A percentile compares a stretch with the other conserved stretches of the same genome.
These are phyloP conservation scores for Saccharomyces hybrid DNA, from an alignment of 1,139 yeast genomes.

Conservation along the genomic window DNA sequence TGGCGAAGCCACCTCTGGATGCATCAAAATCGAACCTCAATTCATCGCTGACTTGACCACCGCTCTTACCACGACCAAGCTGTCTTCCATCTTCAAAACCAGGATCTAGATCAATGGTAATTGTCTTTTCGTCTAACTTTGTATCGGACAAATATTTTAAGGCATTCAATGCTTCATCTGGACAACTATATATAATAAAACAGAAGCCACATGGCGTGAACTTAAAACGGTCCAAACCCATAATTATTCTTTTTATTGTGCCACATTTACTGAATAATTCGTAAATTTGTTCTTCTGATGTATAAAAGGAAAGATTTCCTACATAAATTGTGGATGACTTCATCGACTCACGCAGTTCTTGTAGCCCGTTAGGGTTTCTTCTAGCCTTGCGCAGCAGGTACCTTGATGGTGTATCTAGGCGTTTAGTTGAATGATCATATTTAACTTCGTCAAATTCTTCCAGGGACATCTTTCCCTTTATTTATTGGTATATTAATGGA, in stretches of 20 bases:
- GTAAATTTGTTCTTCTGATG: slow-evolving; percentile 88
- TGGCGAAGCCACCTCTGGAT: slow-evolving; percentile 46
- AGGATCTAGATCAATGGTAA: slow-evolving; percentile 86
- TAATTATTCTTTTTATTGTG: slow-evolving; percentile 63
- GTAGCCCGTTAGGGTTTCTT: slow-evolving; percentile 40
- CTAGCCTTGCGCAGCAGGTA: slow-evolving; percentile 72
- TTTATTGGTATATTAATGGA: background rate
- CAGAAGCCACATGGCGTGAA: slow-evolving; percentile 96
- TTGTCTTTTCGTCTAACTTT: slow-evolving; percentile 67
- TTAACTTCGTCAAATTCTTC: slow-evolving; percentile 37
- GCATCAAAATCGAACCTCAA: slow-evolving; percentile 49
- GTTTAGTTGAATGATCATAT: slow-evolving; percentile 46
- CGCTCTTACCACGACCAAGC: slow-evolving; percentile 83
- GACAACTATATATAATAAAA: slow-evolving; percentile 66
- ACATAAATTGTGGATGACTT: slow-evolving; percentile 73
- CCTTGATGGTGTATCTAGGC: slow-evolving; percentile 72
- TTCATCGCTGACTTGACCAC: slow-evolving; percentile 75
- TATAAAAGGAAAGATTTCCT: slow-evolving; percentile 78
- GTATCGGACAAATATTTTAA: slow-evolving; percentile 76
- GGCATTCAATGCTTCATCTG: slow-evolving; percentile 69
- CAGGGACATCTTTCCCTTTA: slow-evolving; percentile 26
- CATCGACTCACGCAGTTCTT: slow-evolving; percentile 56
- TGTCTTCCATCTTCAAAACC: slow-evolving; percentile 94
- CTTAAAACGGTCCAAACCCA: slow-evolving; percentile 88
- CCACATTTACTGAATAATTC: slow-evolving; percentile 83